Base-by-base conservation (phyloP, 805 yeast species). In the Saturnispora mendoncae region DNA sequence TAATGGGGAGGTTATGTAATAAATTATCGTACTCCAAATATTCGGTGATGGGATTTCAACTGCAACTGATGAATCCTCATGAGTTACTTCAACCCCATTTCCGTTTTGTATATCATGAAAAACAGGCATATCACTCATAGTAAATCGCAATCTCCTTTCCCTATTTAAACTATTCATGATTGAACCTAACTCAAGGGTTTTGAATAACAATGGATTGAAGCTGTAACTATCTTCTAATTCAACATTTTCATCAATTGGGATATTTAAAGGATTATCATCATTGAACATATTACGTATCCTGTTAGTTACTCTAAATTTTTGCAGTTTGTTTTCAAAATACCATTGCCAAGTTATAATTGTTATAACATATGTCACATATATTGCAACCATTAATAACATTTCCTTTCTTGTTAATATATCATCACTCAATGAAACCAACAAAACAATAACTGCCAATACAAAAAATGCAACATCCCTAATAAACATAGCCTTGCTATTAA, bases 391-490 rank as follows among this genome's bases (percentile, higher is more conserved):
- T 7, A 69, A 47, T 1, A 69, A 29, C 47, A 92, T 78, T 49
- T 77, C 80, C 57, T 65, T 50, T 12, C 69, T 53, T 32, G 70
- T 65, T 8, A 92, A 58, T 8, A 60, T 58, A 0, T 81, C 80
- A 53, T 72, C 76, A 2, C 64, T 42, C 3, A 83, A 57, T 37
- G 77, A 67, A 4, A 59, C 45, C 12, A 79, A 50, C 0, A 83
- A 58, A 13, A 80, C 48, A 1, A 68, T 24, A 2, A 77, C 61
- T 2, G 87, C 68, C 0, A 67, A 48, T 1, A 73, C 53, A 51
- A 87, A 81, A 53, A 84, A 76, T 0, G 57, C 43, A 1, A 76
- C 53, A 54, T 92, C 97, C 47, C 90, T 65, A 2, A 78, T 13
- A 53, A 83, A 84, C 12, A 62, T 58, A 8, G 55, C 45, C 45